These are phyloP conservation scores for Aspergillus ibericus DNA, from an alignment of 2,329 filamentous ascomycete species.

Conservation along the genomic window DNA sequence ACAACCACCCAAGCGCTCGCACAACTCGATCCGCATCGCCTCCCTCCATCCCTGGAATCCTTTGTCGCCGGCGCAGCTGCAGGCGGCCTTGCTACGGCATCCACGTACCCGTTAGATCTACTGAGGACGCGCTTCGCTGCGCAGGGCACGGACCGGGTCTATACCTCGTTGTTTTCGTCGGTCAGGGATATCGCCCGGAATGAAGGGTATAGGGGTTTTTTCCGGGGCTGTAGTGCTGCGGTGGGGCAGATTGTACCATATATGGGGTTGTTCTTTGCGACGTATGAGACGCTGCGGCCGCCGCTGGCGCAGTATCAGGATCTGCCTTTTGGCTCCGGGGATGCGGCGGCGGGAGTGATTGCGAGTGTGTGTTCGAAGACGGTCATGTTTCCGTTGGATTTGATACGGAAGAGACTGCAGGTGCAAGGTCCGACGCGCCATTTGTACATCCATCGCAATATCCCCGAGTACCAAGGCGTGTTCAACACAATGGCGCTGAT, in stretches of 20 bases:
- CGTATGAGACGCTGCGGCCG: slow-evolving; percentile 74
- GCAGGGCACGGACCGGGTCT: slow-evolving; percentile 79
- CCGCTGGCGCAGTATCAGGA: slow-evolving; percentile 49
- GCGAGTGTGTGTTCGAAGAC: slow-evolving; percentile 85
- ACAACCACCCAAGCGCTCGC: slow-evolving; percentile 68
- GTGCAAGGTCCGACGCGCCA: slow-evolving; percentile 85
- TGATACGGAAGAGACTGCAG: slow-evolving; percentile 89
- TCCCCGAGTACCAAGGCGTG: slow-evolving; percentile 77
- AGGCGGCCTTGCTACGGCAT: slow-evolving; percentile 76
- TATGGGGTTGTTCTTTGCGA: slow-evolving; percentile 94
- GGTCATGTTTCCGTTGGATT: slow-evolving; percentile 85
- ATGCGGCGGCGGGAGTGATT: slow-evolving; percentile 77
- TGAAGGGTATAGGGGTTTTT: slow-evolving; percentile 80
- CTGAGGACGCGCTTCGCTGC: slow-evolving; percentile 95
- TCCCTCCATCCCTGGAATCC: slow-evolving; percentile 70
- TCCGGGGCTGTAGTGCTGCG: slow-evolving; percentile 78
- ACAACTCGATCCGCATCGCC: slow-evolving; percentile 47
- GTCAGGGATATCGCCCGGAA: slow-evolving; percentile 69
- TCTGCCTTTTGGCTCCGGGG: slow-evolving; percentile 72
- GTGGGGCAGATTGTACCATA: slow-evolving; percentile 88
- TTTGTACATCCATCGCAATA: slow-evolving; percentile 80
- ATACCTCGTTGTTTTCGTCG: slow-evolving; percentile 67
- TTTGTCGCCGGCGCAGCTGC: slow-evolving; percentile 82
- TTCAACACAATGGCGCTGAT: slow-evolving; percentile 67
- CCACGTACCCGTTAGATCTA: slow-evolving; percentile 90